phyloP scores from a whole-genome alignment of 768 basidiomycete genomes.

The Mycena galericulata region DNA sequence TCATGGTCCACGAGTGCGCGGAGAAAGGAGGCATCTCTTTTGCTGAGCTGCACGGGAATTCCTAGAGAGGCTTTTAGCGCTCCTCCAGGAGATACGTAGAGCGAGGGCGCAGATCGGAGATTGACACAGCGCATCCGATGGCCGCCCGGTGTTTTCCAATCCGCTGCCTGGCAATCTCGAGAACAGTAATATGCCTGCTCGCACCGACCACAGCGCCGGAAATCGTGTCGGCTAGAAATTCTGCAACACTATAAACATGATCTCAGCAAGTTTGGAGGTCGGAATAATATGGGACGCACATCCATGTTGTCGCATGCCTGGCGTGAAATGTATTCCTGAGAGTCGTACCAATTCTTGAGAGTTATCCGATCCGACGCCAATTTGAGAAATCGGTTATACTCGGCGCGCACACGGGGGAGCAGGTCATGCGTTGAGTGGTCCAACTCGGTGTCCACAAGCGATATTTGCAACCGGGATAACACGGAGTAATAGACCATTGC shows the following conservation, averaged over 20 bases:
- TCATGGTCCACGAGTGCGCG: neutral
- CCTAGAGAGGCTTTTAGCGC: neutral
- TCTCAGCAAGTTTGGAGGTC: no score
- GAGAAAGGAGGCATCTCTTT: neutral
- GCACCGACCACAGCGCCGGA: neutral
- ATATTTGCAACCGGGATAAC: neutral
- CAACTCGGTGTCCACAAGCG: neutral
- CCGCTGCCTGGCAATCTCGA: neutral
- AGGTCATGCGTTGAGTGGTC: neutral
- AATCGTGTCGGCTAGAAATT: neutral
- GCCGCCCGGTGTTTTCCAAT: neutral
- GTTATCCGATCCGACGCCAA: neutral
- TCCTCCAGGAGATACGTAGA: no score
- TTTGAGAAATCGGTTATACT: neutral
- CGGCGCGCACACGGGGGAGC: neutral
- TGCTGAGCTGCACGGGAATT: neutral
- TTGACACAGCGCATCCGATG: neutral
- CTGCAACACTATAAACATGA: neutral
- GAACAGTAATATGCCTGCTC: neutral
- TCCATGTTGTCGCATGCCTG: neutral
- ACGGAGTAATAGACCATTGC: slow-evolving; percentile 4
- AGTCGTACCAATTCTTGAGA: neutral
- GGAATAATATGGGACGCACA: neutral
- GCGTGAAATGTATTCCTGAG: neutral
- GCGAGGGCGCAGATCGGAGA: no score